Evolutionary conservation across 345 rosid genomes (phyloP).

Genomic region (Aquilaria malaccensis): DNA sequence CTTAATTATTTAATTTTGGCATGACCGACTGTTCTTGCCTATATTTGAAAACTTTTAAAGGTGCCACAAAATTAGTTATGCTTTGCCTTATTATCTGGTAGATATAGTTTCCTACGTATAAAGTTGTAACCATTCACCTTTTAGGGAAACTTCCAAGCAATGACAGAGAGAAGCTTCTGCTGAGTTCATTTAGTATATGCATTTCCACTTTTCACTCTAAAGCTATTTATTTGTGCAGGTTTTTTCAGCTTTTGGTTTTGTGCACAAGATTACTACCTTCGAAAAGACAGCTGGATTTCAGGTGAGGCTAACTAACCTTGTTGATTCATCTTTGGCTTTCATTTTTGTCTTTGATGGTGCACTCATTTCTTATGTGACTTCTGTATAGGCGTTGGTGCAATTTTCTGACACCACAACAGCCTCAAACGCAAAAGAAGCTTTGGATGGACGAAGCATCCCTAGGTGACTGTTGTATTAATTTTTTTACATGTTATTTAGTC

Average conservation of each 20-base stretch:
- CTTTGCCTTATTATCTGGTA: too few species aligned
- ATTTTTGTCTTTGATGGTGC: constrained; percentile 6
- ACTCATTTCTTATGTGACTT: constrained; percentile 13
- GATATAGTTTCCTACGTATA: too few species aligned
- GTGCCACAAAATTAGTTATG: too few species aligned
- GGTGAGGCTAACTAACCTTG: constrained; percentile 27
- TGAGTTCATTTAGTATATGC: constrained; percentile 4
- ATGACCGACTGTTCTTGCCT: too few species aligned
- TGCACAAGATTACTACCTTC: constrained; percentile 94
- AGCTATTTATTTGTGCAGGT: constrained; percentile 55
- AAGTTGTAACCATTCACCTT: too few species aligned
- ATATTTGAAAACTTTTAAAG: too few species aligned
- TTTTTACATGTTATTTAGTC: constrained; percentile 59
- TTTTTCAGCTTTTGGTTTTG: constrained; percentile 98
- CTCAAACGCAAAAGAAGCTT: constrained; percentile 70
- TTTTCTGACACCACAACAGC: constrained; percentile 92
- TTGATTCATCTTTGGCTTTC: constrained; percentile 1
- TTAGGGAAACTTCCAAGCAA: background rate
- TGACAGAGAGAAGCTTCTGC: background rate
- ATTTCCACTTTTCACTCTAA: constrained; percentile 20
- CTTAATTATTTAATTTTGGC: too few species aligned
- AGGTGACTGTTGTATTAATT: constrained; percentile 79
- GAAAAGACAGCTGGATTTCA: constrained; percentile 99
- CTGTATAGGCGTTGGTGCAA: constrained; percentile 90
- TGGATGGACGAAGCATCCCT: constrained; percentile 98